These are phyloP conservation scores for Biscogniauxia sp. DNA, from an alignment of 2,329 filamentous ascomycete species.

Conservation along the genomic window DNA sequence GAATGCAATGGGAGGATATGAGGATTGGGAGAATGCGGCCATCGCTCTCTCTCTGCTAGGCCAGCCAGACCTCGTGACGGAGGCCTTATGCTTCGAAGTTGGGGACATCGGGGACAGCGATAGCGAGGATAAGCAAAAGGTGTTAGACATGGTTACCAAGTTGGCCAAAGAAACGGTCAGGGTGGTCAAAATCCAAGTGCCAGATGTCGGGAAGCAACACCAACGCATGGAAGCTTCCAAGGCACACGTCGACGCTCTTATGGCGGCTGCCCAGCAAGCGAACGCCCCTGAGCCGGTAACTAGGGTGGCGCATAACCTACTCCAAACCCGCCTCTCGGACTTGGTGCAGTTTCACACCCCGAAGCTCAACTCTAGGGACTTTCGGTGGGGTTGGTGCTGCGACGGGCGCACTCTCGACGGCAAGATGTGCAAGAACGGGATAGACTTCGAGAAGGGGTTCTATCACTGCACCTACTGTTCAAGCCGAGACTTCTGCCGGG, in stretches of 20 bases:
- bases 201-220: constrained; percentile 13
- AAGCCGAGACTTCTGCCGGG: constrained; percentile 17
- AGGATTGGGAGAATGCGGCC: constrained; percentile 4
- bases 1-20: constrained; percentile 5
- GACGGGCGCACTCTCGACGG: constrained; percentile 1
- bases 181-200: constrained; percentile 5
- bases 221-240: constrained; percentile 16
- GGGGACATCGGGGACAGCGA: background rate
- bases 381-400: background rate
- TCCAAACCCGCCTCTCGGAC: background rate
- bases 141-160: background rate
- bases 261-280: background rate
- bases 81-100: background rate
- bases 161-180: background rate
- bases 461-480: constrained; percentile 21
- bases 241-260: constrained; percentile 12
- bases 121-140: background rate
- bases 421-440: constrained; percentile 2
- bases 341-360: background rate
- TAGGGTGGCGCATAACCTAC: background rate
- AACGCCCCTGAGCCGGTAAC: background rate
- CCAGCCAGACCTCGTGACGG: constrained; percentile 1
- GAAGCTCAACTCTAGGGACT: background rate
- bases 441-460: constrained; percentile 5
- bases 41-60: constrained; percentile 8